These are phyloP conservation scores for Heimioporus sp. DNA, from an alignment of 768 basidiomycete species.

Conservation along the genomic window DNA sequence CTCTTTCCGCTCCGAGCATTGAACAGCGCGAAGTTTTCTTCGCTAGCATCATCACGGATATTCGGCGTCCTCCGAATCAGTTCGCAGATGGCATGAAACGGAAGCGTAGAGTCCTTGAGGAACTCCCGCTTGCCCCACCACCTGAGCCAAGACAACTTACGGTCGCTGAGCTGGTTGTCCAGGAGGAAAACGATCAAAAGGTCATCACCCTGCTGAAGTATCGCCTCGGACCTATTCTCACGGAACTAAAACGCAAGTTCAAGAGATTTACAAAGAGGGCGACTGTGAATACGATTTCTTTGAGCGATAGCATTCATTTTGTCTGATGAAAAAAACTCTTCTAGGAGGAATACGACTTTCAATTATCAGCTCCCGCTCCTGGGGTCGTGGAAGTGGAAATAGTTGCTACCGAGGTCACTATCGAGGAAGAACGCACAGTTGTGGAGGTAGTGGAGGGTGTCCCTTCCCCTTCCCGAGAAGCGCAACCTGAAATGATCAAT, in stretches of 20 bases:
- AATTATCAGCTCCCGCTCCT: slow-evolving; percentile 26
- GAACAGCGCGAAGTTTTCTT: slow-evolving; percentile 77
- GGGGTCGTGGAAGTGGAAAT: slow-evolving; percentile 30
- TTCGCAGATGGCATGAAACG: slow-evolving; percentile 89
- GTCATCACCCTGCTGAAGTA: slow-evolving; percentile 81
- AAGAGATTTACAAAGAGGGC: slow-evolving; percentile 85
- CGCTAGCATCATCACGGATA: slow-evolving; percentile 61
- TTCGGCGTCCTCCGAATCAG: slow-evolving; percentile 74
- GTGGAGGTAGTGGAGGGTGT: slow-evolving; percentile 42
- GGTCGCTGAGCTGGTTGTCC: slow-evolving; percentile 75
- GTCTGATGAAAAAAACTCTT: slow-evolving; percentile 8
- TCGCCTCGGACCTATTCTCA: slow-evolving; percentile 86
- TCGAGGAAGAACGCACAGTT: slow-evolving; percentile 40
- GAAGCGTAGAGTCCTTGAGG: slow-evolving; percentile 80
- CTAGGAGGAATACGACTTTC: slow-evolving; percentile 77
- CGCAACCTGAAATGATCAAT: slow-evolving; percentile 38
- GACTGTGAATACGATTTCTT: slow-evolving; percentile 46
- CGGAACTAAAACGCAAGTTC: slow-evolving; percentile 88
- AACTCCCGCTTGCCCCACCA: slow-evolving; percentile 85
- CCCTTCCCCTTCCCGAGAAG: slow-evolving; percentile 17
- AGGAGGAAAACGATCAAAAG: slow-evolving; percentile 79
- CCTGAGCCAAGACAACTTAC: slow-evolving; percentile 81
- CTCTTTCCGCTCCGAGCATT: slow-evolving; percentile 48
- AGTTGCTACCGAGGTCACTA: slow-evolving; percentile 36
- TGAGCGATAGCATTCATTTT: neutral